phyloP scores from a whole-genome alignment of 2,329 filamentous ascomycete species.

The Scolecobasidium constrictum region DNA sequence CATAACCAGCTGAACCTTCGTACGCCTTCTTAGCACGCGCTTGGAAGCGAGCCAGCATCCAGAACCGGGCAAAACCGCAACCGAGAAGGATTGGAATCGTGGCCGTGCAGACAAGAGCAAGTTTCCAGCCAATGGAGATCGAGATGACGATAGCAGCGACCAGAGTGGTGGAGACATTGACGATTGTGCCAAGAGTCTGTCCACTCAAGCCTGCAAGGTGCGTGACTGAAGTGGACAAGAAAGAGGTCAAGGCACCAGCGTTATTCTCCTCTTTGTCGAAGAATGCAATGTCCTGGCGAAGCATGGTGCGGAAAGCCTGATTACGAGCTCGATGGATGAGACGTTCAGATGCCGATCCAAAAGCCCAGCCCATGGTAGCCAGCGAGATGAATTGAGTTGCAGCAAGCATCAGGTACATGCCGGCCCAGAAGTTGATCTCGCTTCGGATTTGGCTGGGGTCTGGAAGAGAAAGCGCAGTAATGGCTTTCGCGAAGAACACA shows the following conservation, averaged over 20 bases:
- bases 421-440: slow-evolving; percentile 73
- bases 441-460: slow-evolving; percentile 45
- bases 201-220: slow-evolving; percentile 82
- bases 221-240: slow-evolving; percentile 81
- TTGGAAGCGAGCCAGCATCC: slow-evolving; percentile 70
- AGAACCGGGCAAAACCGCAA: slow-evolving; percentile 84
- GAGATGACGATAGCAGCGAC: slow-evolving; percentile 60
- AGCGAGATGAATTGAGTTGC: slow-evolving; percentile 62
- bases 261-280: slow-evolving; percentile 88
- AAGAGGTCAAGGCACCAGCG: slow-evolving; percentile 76
- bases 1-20: slow-evolving; percentile 70
- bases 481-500: slow-evolving; percentile 83
- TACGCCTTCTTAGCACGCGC: slow-evolving; percentile 70
- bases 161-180: slow-evolving; percentile 72
- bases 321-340: slow-evolving; percentile 76
- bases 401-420: slow-evolving; percentile 82
- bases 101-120: slow-evolving; percentile 71
- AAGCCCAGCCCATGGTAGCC: slow-evolving; percentile 59
- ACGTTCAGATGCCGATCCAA: slow-evolving; percentile 78
- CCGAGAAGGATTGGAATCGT: slow-evolving; percentile 66
- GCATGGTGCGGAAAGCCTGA: slow-evolving; percentile 71
- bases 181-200: slow-evolving; percentile 73
- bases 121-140: slow-evolving; percentile 75
- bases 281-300: slow-evolving; percentile 86
- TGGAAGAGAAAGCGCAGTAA: slow-evolving; percentile 57